Evolutionary conservation across 768 basidiomycete genomes (phyloP), one percentile per base, ranked within the genome.

Genomic region (Mycena venus): DNA sequence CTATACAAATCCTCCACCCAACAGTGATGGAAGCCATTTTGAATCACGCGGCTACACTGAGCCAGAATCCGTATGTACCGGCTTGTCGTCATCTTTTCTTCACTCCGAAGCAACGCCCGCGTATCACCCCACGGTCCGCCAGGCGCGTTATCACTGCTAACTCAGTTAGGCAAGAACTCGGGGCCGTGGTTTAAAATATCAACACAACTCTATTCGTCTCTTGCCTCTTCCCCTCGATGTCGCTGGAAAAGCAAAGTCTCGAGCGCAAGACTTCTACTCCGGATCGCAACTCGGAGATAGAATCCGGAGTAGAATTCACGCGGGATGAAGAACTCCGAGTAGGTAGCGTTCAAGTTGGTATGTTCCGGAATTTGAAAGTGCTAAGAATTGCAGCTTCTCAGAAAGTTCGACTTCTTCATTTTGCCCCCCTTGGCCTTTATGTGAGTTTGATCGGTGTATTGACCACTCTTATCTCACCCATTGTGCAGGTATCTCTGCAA

Each of bases 341-440:
- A 51, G 17, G 8, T 51, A 51, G n/a, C n/a, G 6, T 21, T 11
- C 17, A n/a, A n/a, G 12, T 25, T 3, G 12, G 9, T 51, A 11
- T 25, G 49, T 51, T 25, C 10, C 49, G 49, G 49, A n/a, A n/a
- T n/a, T n/a, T n/a, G n/a, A n/a, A n/a, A n/a, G 23, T 51, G 25
- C 49, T 51, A 78, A 70, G 75, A 78, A 68, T 29, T 63, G 9
- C 25, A 68, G 49, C 81, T 88, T 34, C 82, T 83, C 32, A 81
- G 84, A 64, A 88, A 86, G 58, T 87, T 84, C 63, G 88, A 89
- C 73, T 77, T 84, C 40, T 84, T 80, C 63, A 79, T 88, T 55
- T 75, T 88, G 10, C 86, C 87, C 42, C 87, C 87, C 4, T 76
- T 88, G 60, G 83, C 86, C 9, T 82, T 88, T 75, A 88, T 88